These are phyloP conservation scores for Metroxylon sagu DNA, from an alignment of 176 grass and related monocot genomes.

Conservation along the genomic window DNA sequence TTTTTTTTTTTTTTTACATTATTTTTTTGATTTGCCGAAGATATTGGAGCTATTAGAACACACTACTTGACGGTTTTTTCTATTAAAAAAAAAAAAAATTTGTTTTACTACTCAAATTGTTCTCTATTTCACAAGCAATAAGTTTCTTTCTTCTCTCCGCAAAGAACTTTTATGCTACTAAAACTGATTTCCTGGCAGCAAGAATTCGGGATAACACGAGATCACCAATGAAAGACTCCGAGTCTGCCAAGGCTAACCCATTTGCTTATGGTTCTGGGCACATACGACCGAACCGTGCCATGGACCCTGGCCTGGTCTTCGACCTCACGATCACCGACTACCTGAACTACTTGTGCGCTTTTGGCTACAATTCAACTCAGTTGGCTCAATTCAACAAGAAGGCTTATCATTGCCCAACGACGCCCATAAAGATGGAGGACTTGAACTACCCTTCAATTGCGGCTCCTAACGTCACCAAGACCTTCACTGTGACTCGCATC, in stretches of 20 bases:
- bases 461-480: slow-evolving; percentile 16
- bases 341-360: slow-evolving; percentile 52
- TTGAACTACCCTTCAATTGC: slow-evolving; percentile 86
- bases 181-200: slow-evolving; percentile 12
- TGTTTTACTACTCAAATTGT: too few relatives aligned
- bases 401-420: slow-evolving; percentile 37
- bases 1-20: not conserved
- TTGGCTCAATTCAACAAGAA: slow-evolving; percentile 16
- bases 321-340: slow-evolving; percentile 45
- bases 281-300: slow-evolving; percentile 54
- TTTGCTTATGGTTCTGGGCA: slow-evolving; percentile 63
- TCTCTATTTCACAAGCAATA: too few relatives aligned
- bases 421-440: slow-evolving; percentile 28
- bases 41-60: too few relatives aligned
- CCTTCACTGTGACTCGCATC: slow-evolving; percentile 31
- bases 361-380: slow-evolving; percentile 22
- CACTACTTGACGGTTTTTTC: too few relatives aligned
- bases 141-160: too few relatives aligned
- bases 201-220: slow-evolving; percentile 55
- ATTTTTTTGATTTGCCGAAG: too few relatives aligned
- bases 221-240: slow-evolving; percentile 35
- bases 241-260: slow-evolving; percentile 27
- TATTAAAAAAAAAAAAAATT: too few relatives aligned
- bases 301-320: slow-evolving; percentile 68
- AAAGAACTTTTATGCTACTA: too few relatives aligned